phyloP scores from a whole-genome alignment of 1,284 basidiomycete species.

The Anthracocystis setariae region DNA sequence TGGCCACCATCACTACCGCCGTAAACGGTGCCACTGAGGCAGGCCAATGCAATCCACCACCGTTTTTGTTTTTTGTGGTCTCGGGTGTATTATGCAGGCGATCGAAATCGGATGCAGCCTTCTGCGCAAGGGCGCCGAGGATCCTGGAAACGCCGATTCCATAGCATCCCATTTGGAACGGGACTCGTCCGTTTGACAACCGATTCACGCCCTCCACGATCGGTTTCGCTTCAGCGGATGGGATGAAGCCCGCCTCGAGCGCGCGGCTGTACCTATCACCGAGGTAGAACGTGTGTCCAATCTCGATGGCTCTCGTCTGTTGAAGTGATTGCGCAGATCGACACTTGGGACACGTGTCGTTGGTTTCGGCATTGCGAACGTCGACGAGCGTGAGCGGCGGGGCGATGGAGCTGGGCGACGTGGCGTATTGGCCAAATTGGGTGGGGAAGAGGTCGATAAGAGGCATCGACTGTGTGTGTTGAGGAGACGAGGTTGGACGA shows the following conservation, averaged over 20 bases:
- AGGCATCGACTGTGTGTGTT: background rate
- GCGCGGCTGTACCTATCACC: conserved; percentile 65
- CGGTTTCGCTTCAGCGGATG: conserved; percentile 1
- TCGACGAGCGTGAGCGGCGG: conserved; percentile 37
- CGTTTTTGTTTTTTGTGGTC: conserved; percentile 5
- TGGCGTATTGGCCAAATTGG: conserved; percentile 32
- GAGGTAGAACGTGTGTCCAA: conserved; percentile 68
- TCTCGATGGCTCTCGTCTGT: conserved; percentile 64
- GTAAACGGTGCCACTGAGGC: conserved; percentile 55
- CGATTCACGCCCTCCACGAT: conserved; percentile 5
- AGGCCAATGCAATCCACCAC: conserved; percentile 64
- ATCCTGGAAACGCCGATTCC: conserved; percentile 68
- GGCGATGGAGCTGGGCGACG: background rate
- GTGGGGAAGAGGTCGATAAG: conserved; percentile 45
- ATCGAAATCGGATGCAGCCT: conserved; percentile 18
- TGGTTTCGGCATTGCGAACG: conserved; percentile 33
- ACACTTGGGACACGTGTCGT: conserved; percentile 59
- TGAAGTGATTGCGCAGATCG: conserved; percentile 35
- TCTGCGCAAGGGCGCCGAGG: conserved; percentile 65
- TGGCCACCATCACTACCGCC: conserved; percentile 22
- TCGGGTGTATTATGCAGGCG: background rate
- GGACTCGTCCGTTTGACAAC: conserved; percentile 28
- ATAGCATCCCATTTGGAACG: conserved; percentile 69
- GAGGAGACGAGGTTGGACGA: conserved; percentile 2
- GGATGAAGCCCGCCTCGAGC: conserved; percentile 52